Conservation (phyloP, 2,329 filamentous ascomycete species). For the Phaeosphaeriaceae sp. region DNA sequence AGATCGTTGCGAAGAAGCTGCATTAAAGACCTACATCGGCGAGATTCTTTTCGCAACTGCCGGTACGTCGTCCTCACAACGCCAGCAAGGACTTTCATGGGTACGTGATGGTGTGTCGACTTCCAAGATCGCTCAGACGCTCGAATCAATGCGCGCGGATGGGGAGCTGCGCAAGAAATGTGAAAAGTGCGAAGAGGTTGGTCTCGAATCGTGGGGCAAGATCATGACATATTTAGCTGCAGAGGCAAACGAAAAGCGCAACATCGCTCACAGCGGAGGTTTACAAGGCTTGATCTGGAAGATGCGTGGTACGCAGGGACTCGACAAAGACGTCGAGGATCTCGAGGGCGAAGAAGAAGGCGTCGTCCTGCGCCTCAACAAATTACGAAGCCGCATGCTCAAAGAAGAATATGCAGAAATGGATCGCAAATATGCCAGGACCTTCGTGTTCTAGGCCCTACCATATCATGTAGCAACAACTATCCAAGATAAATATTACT, state of each 20-base stretch:
- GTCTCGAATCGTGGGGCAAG: conserved; percentile 80
- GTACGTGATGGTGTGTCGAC: conserved; percentile 81
- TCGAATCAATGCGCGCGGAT: conserved; percentile 55
- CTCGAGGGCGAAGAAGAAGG: conserved; percentile 47
- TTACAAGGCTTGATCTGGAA: conserved; percentile 35
- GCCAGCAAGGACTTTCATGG: conserved; percentile 79
- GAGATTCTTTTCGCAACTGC: conserved; percentile 85
- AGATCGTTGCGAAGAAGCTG: conserved; percentile 83
- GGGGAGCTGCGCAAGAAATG: conserved; percentile 67
- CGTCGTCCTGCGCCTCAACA: conserved; percentile 42
- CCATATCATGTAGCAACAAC: neutral
- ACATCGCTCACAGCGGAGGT: conserved; percentile 27
- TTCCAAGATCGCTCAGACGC: conserved; percentile 69
- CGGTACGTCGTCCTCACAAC: conserved; percentile 45
- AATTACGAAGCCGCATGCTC: conserved; percentile 42
- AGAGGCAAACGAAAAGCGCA: conserved; percentile 49
- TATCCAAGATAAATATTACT: neutral
- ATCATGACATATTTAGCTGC: conserved; percentile 76
- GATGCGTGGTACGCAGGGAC: conserved; percentile 30
- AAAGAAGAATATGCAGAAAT: conserved; percentile 45
- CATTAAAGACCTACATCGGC: conserved; percentile 86
- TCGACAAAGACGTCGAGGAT: conserved; percentile 40
- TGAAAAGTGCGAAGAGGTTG: conserved; percentile 77
- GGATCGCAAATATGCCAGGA: conserved; percentile 45
- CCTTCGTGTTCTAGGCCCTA: conserved; percentile 41